Evolutionary conservation across 2,329 filamentous ascomycete species (phyloP), one percentile per base, ranked within the genome.

Genomic region (Dothideomycetes sp.): DNA sequence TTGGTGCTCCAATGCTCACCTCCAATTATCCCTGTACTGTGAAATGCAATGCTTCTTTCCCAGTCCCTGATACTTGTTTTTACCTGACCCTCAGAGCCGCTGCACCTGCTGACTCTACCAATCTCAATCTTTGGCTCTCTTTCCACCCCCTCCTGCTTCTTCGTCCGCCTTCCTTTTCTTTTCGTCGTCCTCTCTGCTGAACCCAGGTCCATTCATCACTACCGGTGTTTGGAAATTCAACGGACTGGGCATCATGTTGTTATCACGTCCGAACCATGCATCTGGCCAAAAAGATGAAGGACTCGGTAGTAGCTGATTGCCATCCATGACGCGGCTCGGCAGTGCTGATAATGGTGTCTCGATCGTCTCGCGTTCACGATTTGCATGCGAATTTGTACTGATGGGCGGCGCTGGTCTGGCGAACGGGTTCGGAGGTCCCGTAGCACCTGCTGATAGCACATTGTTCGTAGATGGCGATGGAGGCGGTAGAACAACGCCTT

Each of bases 331-430:
- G 28, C 89, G 78, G 36, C 85, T 94, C 0, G 91, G 91, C 9
- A 98, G 69, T 3, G 89, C 88, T 2, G 88, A 95, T n/a, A 93
- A 87, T 0, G 91, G 91, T 0, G 91, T 91, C 56, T 91, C 80
- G 32, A 77, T 80, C 27, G 56, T 47, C 34, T 60, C 63, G 34
- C 56, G 55, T 34, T 64, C 62, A 45, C 55, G 50, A 30, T 59
- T 60, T 33, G 53, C 52, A 30, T 57, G 55, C 18, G 55, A 53
- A 55, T 63, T 68, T 29, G 67, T 64, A 52, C 73, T 76, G 43
- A 77, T 71, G 19, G 87, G 84, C 4, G 84, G 86, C 18, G 80
- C 75, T 1, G 89, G 91, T 29, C 89, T 75, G 6, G 91, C 91
- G 60, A 96, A 98, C 0, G 91, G 91, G 59, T 98, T 98, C 2